These are phyloP conservation scores for carrot (Daucus carota) DNA, from an alignment of 129 eudicot species.

Conservation along the genomic window DNA sequence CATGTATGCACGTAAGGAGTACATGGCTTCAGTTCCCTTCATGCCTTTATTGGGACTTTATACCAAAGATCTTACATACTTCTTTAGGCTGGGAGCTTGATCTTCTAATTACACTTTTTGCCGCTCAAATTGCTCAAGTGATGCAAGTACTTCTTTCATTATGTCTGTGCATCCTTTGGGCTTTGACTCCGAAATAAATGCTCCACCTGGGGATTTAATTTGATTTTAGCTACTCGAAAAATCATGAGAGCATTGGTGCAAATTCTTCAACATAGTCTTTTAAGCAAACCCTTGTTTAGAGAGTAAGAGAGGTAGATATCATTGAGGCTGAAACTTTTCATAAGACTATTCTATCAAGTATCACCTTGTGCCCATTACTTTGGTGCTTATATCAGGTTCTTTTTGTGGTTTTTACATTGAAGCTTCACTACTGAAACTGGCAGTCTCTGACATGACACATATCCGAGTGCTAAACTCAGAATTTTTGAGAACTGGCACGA, in stretches of 20 bases:
- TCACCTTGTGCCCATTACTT: not conserved
- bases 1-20: not conserved
- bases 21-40: not conserved
- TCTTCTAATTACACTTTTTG: not conserved
- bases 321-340: not conserved
- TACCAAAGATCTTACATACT: not conserved
- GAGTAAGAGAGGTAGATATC: not conserved
- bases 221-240: not conserved
- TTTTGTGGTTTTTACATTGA: not conserved
- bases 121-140: not conserved
- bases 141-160: not conserved
- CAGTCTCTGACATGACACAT: not conserved
- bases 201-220: not conserved
- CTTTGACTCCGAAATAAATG: too few species aligned
- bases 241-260: not conserved
- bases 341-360: not conserved
- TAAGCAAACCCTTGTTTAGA: not conserved
- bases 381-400: not conserved
- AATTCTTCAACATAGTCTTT: not conserved
- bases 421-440: not conserved
- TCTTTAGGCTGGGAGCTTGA: not conserved
- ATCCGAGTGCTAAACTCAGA: not conserved
- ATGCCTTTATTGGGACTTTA: not conserved
- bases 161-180: not conserved
- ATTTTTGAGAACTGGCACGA: not conserved